These are phyloP conservation scores for Sclerospora graminicola DNA, from an alignment of 352 stramenopile genomes.

Conservation along the genomic window DNA sequence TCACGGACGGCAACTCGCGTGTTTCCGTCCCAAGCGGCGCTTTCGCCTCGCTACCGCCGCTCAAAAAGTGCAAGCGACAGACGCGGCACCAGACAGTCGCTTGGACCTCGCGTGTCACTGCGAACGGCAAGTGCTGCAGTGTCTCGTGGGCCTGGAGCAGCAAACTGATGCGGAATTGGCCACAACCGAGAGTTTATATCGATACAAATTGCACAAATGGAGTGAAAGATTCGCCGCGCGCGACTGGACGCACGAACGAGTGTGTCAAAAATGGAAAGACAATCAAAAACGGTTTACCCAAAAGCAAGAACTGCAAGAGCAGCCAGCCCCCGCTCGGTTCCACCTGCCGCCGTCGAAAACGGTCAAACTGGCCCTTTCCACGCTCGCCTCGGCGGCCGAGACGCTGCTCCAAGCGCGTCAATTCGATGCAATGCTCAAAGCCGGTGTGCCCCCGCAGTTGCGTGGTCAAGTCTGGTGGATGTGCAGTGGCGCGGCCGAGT, in stretches of 20 bases:
- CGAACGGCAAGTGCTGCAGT: slow-evolving; percentile 36
- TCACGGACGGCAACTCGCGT: slow-evolving; percentile 46
- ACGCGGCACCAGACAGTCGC: neutral
- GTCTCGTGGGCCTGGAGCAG: slow-evolving; percentile 14
- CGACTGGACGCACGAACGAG: slow-evolving; percentile 40
- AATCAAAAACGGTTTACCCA: slow-evolving; percentile 45
- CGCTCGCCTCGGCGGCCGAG: slow-evolving; percentile 41
- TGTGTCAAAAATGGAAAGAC: slow-evolving; percentile 66
- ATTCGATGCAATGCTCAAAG: slow-evolving; percentile 51
- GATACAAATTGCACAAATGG: slow-evolving; percentile 35
- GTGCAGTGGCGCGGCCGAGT: slow-evolving; percentile 56
- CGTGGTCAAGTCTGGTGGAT: slow-evolving; percentile 77
- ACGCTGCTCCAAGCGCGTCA: slow-evolving; percentile 40
- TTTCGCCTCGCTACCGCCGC: slow-evolving; percentile 19
- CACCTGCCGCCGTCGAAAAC: slow-evolving; percentile 20
- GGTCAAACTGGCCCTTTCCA: slow-evolving; percentile 43
- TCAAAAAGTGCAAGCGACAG: neutral
- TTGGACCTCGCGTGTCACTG: slow-evolving; percentile 30
- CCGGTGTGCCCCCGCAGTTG: slow-evolving; percentile 50
- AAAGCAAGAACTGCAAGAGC: too few relatives aligned
- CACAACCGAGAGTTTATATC: slow-evolving; percentile 21
- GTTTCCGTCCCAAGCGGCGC: slow-evolving; percentile 51
- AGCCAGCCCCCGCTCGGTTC: too few relatives aligned
- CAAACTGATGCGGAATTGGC: slow-evolving; percentile 7
- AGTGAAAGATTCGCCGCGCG: slow-evolving; percentile 39